These are phyloP conservation scores for Cetraspora pellucida DNA, from an alignment of 192 early-diverging fungal species.

Conservation along the genomic window DNA sequence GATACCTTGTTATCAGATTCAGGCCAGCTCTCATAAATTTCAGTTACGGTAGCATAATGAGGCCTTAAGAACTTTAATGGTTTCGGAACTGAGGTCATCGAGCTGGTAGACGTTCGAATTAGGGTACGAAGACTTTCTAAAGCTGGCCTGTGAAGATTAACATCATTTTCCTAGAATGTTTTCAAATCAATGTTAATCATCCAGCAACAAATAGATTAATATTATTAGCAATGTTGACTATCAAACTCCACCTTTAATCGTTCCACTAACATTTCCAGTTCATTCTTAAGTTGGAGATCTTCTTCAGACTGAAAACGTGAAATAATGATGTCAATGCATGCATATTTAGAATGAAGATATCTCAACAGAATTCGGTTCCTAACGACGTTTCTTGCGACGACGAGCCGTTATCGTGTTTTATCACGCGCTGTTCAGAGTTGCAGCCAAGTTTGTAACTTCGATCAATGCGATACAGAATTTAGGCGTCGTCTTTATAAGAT, in stretches of 20 bases:
- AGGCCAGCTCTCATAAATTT: conserved; percentile 76
- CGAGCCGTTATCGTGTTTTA: background rate
- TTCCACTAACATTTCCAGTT: conserved; percentile 94
- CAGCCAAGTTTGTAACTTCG: background rate
- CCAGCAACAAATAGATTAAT: background rate
- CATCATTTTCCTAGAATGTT: conserved; percentile 62
- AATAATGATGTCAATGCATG: conserved; percentile 23
- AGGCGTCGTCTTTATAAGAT: background rate
- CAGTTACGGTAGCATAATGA: conserved; percentile 73
- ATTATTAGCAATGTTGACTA: background rate
- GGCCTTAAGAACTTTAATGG: conserved; percentile 94
- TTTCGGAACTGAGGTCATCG: conserved; percentile 99
- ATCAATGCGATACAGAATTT: background rate
- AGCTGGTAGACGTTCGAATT: conserved; percentile 93
- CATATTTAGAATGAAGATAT: conserved; percentile 4
- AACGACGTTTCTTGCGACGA: background rate
- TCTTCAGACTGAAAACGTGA: conserved; percentile 82
- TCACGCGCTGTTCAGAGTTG: background rate
- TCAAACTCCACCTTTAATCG: conserved; percentile 72
- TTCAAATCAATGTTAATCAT: background rate
- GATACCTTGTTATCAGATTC: conserved; percentile 78
- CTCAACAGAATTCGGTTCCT: conserved; percentile 7
- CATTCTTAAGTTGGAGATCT: conserved; percentile 88
- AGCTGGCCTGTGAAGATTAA: conserved; percentile 77
- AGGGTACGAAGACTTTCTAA: conserved; percentile 85